Evolutionary conservation across 1,139 yeast species (phyloP).

Genomic region (Diutina siamensis): DNA sequence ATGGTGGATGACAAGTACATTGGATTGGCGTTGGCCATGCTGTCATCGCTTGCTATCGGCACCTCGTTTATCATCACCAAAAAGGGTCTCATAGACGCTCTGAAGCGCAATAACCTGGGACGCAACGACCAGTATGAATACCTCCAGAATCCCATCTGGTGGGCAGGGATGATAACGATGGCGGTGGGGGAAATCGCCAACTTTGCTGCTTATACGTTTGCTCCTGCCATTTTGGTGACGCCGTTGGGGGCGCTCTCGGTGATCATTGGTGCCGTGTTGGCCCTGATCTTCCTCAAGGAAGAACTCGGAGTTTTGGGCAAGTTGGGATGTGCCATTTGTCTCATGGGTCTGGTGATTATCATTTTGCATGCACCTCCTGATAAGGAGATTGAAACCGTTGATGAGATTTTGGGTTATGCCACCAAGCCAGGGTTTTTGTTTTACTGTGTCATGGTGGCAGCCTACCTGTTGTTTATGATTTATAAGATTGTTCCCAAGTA

Average conservation of each 20-base stretch:
- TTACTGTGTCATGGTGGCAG: constrained; percentile 50
- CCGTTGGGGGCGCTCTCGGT: constrained; percentile 88
- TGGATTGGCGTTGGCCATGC: constrained; percentile 80
- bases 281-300: constrained; percentile 75
- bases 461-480: constrained; percentile 68
- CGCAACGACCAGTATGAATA: constrained; percentile 64
- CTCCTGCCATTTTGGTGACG: constrained; percentile 86
- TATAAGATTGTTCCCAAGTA: constrained; percentile 73
- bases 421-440: constrained; percentile 68
- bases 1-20: constrained; percentile 64
- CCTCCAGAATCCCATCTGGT: constrained; percentile 81
- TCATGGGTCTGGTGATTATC: constrained; percentile 82
- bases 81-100: constrained; percentile 70
- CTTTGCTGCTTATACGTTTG: constrained; percentile 91
- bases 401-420: constrained; percentile 76
- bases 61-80: constrained; percentile 84
- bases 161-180: constrained; percentile 91
- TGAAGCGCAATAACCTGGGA: constrained; percentile 48
- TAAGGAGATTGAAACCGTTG: constrained; percentile 79
- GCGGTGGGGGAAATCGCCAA: constrained; percentile 87
- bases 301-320: constrained; percentile 84
- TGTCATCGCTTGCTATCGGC: constrained; percentile 84
- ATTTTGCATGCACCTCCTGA: constrained; percentile 92
- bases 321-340: constrained; percentile 87
- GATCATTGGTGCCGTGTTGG: constrained; percentile 83